phyloP scores from a whole-genome alignment of 1,284 basidiomycete genomes.

The Gomphus bonarii region DNA sequence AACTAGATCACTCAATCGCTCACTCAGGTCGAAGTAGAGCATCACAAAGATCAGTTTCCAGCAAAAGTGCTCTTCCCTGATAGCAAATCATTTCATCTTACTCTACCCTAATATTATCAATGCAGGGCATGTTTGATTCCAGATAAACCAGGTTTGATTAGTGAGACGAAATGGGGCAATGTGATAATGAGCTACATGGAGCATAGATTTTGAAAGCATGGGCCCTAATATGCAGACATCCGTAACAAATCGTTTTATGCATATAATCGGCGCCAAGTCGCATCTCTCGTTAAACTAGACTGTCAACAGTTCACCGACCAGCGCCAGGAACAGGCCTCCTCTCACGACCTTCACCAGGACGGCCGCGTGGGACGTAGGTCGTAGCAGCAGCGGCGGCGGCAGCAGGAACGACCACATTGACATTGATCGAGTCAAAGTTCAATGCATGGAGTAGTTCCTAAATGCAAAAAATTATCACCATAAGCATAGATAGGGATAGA shows the following conservation, averaged over 20 bases:
- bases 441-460: conserved; percentile 81
- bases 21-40: no score
- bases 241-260: background rate
- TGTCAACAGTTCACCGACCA: conserved; percentile 25
- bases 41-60: no score
- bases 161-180: no score
- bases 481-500: background rate
- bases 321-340: conserved; percentile 81
- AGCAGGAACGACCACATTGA: conserved; percentile 59
- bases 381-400: conserved; percentile 37
- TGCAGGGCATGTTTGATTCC: conserved; percentile 18
- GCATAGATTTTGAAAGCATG: conserved; percentile 5
- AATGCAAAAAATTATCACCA: background rate
- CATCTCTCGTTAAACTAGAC: background rate
- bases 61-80: no score
- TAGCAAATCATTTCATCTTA: no score
- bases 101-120: no score
- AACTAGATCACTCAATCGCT: no score
- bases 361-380: conserved; percentile 58
- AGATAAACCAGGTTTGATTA: conserved; percentile 22
- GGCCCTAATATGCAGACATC: background rate
- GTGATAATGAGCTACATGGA: background rate
- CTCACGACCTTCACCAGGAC: conserved; percentile 43
- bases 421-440: conserved; percentile 84
- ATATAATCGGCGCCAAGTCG: background rate